A percentile compares a stretch with the other conserved stretches of the same genome.
Evolutionary conservation across 495 filamentous ascomycete species (phyloP).

Genomic region (Lentithecium fluviatile): DNA sequence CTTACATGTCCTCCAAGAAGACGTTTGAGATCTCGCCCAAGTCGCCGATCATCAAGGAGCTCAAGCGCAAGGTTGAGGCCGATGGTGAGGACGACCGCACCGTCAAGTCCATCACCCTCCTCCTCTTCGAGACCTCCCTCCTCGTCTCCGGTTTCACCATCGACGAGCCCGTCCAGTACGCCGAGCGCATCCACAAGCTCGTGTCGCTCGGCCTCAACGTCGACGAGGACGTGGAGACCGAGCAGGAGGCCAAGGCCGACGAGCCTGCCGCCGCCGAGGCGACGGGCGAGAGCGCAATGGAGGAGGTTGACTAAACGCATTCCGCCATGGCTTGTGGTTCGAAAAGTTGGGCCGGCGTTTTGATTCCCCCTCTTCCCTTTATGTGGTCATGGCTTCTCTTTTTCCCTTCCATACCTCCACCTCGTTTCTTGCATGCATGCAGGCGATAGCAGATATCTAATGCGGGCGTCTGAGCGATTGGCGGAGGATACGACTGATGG

Average conservation of each 20-base stretch:
- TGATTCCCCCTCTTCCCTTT: slow-evolving; percentile 35
- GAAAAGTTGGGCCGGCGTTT: slow-evolving; percentile 32
- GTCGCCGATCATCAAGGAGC: slow-evolving; percentile 95
- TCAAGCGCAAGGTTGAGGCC: slow-evolving; percentile 93
- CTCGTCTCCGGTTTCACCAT: slow-evolving; percentile 99
- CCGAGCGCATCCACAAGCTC: slow-evolving; percentile 98
- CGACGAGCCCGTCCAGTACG: slow-evolving; percentile 95
- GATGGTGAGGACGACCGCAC: slow-evolving; percentile 98
- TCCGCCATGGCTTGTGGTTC: not conserved
- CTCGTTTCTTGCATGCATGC: slow-evolving; percentile 16
- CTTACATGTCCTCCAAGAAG: slow-evolving; percentile 99
- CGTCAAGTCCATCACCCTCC: slow-evolving; percentile 96
- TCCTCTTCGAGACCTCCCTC: slow-evolving; percentile 97
- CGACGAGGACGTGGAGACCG: slow-evolving; percentile 81
- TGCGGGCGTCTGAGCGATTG: slow-evolving; percentile 27
- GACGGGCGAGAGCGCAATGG: slow-evolving; percentile 66
- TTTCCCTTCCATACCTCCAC: not conserved
- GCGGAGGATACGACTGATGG: slow-evolving; percentile 15
- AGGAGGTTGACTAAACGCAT: slow-evolving; percentile 67
- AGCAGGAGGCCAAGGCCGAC: slow-evolving; percentile 61
- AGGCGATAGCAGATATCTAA: slow-evolving; percentile 8
- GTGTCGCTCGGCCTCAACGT: slow-evolving; percentile 94
- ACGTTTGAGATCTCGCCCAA: slow-evolving; percentile 99
- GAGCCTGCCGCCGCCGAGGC: slow-evolving; percentile 55
- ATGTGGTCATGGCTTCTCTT: slow-evolving; percentile 13